Evolutionary conservation across 2,329 filamentous ascomycete species (phyloP), one percentile per base, ranked within the genome.

Genomic region (Microcyclospora tardicrescens): DNA sequence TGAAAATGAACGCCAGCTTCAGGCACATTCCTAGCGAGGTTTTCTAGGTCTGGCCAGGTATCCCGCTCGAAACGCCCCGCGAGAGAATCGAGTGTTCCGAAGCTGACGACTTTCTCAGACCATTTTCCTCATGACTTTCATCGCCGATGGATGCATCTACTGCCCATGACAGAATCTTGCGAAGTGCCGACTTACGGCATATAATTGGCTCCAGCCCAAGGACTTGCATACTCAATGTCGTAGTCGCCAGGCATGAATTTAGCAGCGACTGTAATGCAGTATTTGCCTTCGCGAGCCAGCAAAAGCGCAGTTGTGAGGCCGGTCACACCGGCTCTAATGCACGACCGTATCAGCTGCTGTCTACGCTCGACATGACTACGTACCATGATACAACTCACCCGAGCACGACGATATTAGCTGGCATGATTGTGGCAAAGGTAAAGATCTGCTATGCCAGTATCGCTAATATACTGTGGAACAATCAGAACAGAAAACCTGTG

Each of bases 191-290:
- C 50, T 44, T 41, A 54, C 52, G 81, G 84, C 43, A 81, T 59
- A 53, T 77, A 79, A 55, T 91, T 89, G 44, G 84, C 85, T 11
- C 85, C 85, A 3, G 85, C 85, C 81, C 84, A 93, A 1, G 84
- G 85, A 5, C 84, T 93, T 1, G 84, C 79, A 59, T 94, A 95
- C 66, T 93, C 81, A 49, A 87, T 80, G 48, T 89, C 82, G 60
- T 89, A 91, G 64, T 95, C 87, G 28, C 87, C 87, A 0, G 87
- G 87, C 81, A 94, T 91, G 57, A 93, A 82, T 55, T 89, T 93
- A 5, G 84, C 81, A 27, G 85, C 67, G 28, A 93, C 67, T 0
- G 82, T 86, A 46, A 93, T 62, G 16, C 66, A 64, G 48, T 78
- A 70, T 10, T 61, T 52, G 5, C 64, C 59, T 49, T 76, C 68